Evolutionary conservation across 1,139 yeast genomes (phyloP).

Genomic region (Yamadazyma triangularis): DNA sequence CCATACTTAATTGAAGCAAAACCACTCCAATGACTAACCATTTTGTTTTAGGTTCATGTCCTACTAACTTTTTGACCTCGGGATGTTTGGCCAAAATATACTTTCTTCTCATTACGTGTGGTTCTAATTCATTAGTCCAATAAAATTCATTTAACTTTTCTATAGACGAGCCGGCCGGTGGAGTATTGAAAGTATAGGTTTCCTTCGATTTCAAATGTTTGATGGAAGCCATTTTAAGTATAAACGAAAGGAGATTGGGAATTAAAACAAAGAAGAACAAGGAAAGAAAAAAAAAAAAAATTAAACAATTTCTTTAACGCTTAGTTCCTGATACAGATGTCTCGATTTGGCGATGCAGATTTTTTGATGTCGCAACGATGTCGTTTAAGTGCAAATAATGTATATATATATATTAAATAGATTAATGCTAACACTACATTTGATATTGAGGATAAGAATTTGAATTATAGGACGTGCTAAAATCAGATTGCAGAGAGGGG

Average conservation of each 20-base stretch:
- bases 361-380: too few species aligned
- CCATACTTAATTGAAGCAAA: conserved; percentile 55
- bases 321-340: too few species aligned
- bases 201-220: conserved; percentile 32
- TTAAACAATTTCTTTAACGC: too few species aligned
- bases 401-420: too few species aligned
- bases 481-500: background rate
- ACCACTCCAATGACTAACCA: conserved; percentile 68
- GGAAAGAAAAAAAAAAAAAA: too few species aligned
- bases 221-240: conserved; percentile 18
- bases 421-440: background rate
- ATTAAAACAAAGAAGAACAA: too few species aligned
- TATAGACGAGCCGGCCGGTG: conserved; percentile 41
- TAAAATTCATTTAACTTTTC: conserved; percentile 57
- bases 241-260: too few species aligned
- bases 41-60: conserved; percentile 83
- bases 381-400: too few species aligned
- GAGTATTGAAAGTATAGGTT: conserved; percentile 35
- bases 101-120: conserved; percentile 73
- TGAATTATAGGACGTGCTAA: background rate
- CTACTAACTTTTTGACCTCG: conserved; percentile 73
- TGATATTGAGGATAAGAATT: background rate
- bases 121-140: conserved; percentile 82
- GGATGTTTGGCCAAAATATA: conserved; percentile 73
- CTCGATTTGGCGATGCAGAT: too few species aligned